Percentiles rank a stretch among this genome's conserved stretches.
Conservation (phyloP, 495 filamentous ascomycete genomes). For the Parachaetomium inaequale region DNA sequence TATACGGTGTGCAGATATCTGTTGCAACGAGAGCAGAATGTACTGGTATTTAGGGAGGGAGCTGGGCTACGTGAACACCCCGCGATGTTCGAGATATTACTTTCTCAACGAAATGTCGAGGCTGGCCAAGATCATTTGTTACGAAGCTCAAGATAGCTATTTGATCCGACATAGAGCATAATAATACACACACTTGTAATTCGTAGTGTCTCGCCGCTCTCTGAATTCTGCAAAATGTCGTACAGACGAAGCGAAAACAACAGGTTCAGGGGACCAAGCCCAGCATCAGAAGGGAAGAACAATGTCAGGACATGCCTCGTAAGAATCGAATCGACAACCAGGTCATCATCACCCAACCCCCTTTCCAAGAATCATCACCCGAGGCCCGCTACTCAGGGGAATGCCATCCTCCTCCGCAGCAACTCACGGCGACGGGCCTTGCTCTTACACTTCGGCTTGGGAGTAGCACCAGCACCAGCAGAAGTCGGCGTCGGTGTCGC, state of each 20-base stretch:
- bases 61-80: no score
- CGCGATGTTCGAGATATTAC: no score
- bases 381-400: not conserved
- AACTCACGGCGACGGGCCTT: not conserved
- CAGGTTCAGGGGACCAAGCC: not conserved
- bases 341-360: not conserved
- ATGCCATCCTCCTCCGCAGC: not conserved
- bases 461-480: not conserved
- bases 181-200: not conserved
- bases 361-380: not conserved
- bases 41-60: no score
- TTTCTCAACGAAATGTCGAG: not conserved
- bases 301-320: not conserved
- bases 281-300: not conserved
- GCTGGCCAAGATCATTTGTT: not conserved
- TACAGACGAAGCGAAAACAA: not conserved
- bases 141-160: not conserved
- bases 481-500: not conserved
- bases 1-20: not conserved
- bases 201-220: not conserved
- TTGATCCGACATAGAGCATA: not conserved
- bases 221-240: not conserved
- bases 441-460: not conserved
- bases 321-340: constrained; percentile 9
- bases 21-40: not conserved